Base-by-base conservation (phyloP, 805 yeast genomes). In the Candida cerambycidarum region DNA sequence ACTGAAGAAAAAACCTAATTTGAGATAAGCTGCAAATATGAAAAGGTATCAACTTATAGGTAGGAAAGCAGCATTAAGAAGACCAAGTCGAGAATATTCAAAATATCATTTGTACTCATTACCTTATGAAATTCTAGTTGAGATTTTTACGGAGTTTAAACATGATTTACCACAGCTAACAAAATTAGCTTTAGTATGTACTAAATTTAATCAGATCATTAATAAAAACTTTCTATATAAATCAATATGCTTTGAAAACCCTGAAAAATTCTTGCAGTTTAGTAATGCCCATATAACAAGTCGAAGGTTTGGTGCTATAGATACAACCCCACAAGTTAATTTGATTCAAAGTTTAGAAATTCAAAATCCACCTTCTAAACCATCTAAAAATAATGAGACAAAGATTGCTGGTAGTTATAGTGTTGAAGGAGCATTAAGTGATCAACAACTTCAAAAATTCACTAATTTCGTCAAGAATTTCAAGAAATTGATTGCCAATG, bases 1-100 rank as follows among this genome's bases (percentile, higher is more conserved):
- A 9, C 31, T 13, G 13, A 11, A 12, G 18, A 6, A 8, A 16
- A 30, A 13, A 5, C 4, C 32, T 12, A 23, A 13, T 9, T 18
- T 17, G 10, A 19, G 35, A 19, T 32, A 32, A 32, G 18, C 38
- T 34, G 38, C 38, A 34, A 34, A 69, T n/a, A n/a, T 69, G 75
- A 62, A 55, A 44, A 61, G 64, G 39, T 64, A 71, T 46, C 78
- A 72, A 54, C 53, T 72, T 5, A 70, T 72, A 34, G 76, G 76
- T 15, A 44, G 69, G 16, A 62, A 58, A 50, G 59, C 54, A 37
- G 52, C 52, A 2, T 48, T 58, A 4, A 49, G 46, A 35, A 16
- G 18, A n/a, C 31, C 25, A 29, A 48, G 50, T 5, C 30, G 46
- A 10, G 43, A 51, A 13, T 70, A 70, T 41, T 62, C 66, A 2